Evolutionary conservation across 1,284 basidiomycete species (phyloP), one percentile per base, ranked within the genome.

Genomic region (Tranzscheliella williamsii): DNA sequence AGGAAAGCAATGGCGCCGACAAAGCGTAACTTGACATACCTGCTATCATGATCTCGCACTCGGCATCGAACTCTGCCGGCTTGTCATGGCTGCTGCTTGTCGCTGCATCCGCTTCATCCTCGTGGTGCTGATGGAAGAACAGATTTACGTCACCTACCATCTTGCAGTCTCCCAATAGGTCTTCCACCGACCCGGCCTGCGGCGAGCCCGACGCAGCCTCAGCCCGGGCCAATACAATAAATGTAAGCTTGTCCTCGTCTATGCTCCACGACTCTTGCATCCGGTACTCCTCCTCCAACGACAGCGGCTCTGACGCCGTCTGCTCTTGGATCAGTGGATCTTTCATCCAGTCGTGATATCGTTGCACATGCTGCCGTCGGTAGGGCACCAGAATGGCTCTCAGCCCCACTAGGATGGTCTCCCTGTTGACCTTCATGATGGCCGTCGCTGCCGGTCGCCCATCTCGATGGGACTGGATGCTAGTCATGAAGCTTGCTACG

Each of bases 71-170:
- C n/a, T n/a, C n/a, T 57, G 84, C 84, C 2, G 27, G 27, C 27
- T 29, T n/a, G n/a, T 11, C 32, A 33, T 33, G 8, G 9, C 8
- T 33, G 18, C 16, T 16, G 16, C 9, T 33, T 9, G 32, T 33
- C 4, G 42, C 42, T 11, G 57, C 44, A 16, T 55, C 54, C 6
- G 70, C 56, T 22, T 38, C 29, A 20, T 49, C 62, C 16, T 57
- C 43, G 20, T 62, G 57, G 22, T 60, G 24, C 16, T 29, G 20
- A 11, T 63, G 54, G 45, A 95, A 79, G 77, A 96, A 95, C 22
- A 95, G 79, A 75, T 96, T 96, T 31, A 93, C 90, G 73, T 96
- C 92, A 24, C 93, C 93, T 13, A 90, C 82, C 91, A 95, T 93
- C 9, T 82, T 41, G 40, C 47, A 43, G 2, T 36, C 21, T 2